These are phyloP conservation scores for Hypseocharis bilobata DNA, from an alignment of 441 rosid species.

Conservation along the genomic window DNA sequence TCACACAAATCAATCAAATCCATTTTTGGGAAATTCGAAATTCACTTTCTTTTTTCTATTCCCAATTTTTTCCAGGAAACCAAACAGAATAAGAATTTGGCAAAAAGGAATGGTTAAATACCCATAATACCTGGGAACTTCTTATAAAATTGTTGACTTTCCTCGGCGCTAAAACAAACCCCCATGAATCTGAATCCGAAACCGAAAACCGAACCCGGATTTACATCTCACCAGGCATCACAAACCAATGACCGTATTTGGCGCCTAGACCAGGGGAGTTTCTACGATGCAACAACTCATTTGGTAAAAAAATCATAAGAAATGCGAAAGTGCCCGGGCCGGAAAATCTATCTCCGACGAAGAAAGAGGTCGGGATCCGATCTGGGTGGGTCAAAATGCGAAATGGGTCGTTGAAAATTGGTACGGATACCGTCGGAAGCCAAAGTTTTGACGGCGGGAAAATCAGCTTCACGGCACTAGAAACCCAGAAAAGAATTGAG, in stretches of 20 bases:
- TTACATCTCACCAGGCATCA: slow-evolving; percentile 16
- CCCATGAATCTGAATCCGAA: slow-evolving; percentile 50
- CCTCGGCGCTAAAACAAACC: slow-evolving; percentile 61
- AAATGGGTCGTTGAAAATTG: slow-evolving; percentile 18
- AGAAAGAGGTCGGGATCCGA: slow-evolving; percentile 14
- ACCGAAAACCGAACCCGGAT: slow-evolving; percentile 4
- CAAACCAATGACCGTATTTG: background rate
- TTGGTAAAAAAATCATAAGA: background rate
- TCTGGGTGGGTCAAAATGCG: slow-evolving; percentile 18
- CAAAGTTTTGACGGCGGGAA: background rate
- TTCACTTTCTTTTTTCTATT: background rate
- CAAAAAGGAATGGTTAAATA: background rate
- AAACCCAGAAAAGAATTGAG: slow-evolving; percentile 8
- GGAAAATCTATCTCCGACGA: background rate
- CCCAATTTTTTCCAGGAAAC: background rate
- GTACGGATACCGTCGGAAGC: slow-evolving; percentile 2
- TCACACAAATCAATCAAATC: background rate
- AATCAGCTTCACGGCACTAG: background rate
- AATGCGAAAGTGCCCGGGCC: background rate
- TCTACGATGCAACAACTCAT: background rate
- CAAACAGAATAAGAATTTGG: background rate
- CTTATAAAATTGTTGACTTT: slow-evolving; percentile 20
- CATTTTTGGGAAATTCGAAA: background rate
- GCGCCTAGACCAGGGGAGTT: background rate
- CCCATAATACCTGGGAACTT: slow-evolving; percentile 25